Conservation (phyloP, 2,329 filamentous ascomycete genomes). For the Onygena corvina region DNA sequence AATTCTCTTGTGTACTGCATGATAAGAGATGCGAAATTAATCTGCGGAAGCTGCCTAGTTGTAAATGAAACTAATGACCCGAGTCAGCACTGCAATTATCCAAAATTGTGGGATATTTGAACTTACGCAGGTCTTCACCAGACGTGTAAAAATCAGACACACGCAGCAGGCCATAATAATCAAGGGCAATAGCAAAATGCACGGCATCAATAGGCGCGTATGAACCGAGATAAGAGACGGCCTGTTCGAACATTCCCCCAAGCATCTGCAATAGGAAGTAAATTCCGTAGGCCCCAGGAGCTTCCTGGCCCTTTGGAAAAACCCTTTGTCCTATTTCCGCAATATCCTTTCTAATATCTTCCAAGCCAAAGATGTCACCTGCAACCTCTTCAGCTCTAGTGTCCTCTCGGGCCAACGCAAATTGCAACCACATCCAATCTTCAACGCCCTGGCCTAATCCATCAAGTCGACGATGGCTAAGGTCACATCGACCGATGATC, state of each 20-base stretch:
- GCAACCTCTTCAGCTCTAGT: constrained; percentile 50
- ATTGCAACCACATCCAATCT: constrained; percentile 57
- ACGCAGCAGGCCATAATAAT: constrained; percentile 78
- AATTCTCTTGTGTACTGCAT: constrained; percentile 96
- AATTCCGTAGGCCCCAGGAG: constrained; percentile 68
- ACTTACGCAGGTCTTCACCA: constrained; percentile 54
- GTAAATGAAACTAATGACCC: constrained; percentile 40
- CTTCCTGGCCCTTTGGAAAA: constrained; percentile 72
- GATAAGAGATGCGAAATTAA: constrained; percentile 88
- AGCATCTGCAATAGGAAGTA: constrained; percentile 89
- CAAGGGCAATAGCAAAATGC: constrained; percentile 82
- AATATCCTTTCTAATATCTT: constrained; percentile 66
- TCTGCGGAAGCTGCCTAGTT: constrained; percentile 51
- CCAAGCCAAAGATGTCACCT: constrained; percentile 50
- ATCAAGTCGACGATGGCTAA: constrained; percentile 46
- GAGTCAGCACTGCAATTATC: constrained; percentile 10
- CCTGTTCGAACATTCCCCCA: constrained; percentile 87
- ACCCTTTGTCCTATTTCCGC: constrained; percentile 81
- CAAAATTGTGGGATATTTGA: not conserved
- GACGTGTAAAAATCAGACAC: constrained; percentile 68
- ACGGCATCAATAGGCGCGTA: constrained; percentile 89
- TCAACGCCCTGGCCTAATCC: constrained; percentile 49
- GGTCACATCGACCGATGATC: constrained; percentile 69
- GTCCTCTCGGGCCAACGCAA: constrained; percentile 50
- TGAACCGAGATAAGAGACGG: constrained; percentile 77